phyloP scores from a whole-genome alignment of 768 basidiomycete genomes.

The Psilocybe cyanescens region DNA sequence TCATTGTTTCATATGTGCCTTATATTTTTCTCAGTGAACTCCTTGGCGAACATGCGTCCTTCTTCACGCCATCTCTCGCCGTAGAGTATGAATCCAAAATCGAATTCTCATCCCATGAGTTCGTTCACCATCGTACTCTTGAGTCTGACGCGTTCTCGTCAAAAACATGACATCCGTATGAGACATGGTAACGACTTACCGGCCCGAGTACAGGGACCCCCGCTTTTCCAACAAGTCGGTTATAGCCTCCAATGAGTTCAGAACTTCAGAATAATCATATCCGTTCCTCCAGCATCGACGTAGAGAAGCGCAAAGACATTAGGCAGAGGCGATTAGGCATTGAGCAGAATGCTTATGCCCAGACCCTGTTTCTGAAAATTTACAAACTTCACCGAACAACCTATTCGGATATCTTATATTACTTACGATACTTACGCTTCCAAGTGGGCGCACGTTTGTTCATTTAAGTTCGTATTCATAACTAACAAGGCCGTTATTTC shows the following conservation, averaged over 20 bases:
- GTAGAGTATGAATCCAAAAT: slow-evolving; percentile 4
- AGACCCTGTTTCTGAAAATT: too few relatives aligned
- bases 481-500: too few relatives aligned
- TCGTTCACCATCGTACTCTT: slow-evolving; percentile 4
- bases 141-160: not conserved
- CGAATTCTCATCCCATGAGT: slow-evolving; percentile 9
- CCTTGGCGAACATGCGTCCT: slow-evolving; percentile 8
- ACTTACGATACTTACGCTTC: too few relatives aligned
- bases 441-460: too few relatives aligned
- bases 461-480: too few relatives aligned
- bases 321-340: too few relatives aligned
- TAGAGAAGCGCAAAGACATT: not conserved
- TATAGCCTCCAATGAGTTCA: slow-evolving; percentile 1
- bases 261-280: not conserved
- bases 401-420: too few relatives aligned
- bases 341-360: too few relatives aligned
- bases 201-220: not conserved
- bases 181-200: not conserved
- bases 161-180: not conserved
- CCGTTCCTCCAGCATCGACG: slow-evolving; percentile 30
- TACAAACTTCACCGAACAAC: too few relatives aligned
- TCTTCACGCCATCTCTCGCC: slow-evolving; percentile 10
- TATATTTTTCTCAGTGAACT: slow-evolving; percentile 5
- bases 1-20: slow-evolving; percentile 1
- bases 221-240: slow-evolving; percentile 3